Evolutionary conservation across 1,139 yeast species (phyloP), one percentile per base, ranked within the genome.

Genomic region (Saccharomyces hybrid): DNA sequence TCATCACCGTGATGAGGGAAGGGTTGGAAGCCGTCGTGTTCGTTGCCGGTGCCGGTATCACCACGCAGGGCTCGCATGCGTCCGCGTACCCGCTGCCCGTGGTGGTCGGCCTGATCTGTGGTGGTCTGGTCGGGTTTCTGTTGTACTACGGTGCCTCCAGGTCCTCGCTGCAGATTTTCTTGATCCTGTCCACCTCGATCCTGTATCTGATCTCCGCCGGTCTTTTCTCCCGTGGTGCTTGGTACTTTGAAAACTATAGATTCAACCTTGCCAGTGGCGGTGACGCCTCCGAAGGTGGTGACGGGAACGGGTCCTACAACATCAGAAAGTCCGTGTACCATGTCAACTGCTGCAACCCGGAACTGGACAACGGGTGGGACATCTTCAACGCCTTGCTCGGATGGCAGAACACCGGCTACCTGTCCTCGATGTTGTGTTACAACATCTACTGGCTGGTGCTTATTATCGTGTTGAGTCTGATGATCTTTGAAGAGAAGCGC

Each of bases 311-410:
- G 67, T 84, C 96, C 47, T 90, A 90, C 71, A 85, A 90, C 70
- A 81, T 89, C 62, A 66, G 76, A 55, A 78, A 80, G 65, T 74
- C 88, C 7, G 96, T 90, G 19, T 90, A 96, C 89, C 97, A 90
- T 71, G 91, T 90, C 58, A 89, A 90, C 77, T 90, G 97, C 74
- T 90, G 97, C 75, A 89, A 88, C 73, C 95, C 96, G 42, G 88
- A 84, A 72, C 78, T 78, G 50, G 96, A 89, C 69, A 84, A 88
- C 58, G 95, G 95, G 74, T 90, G 96, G 96, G 95, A 87, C 81
- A 82, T 90, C 58, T 89, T 90, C 79, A 89, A 88, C 67, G 86
- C 95, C 11, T 71, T 88, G 54, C 74, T 88, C 54, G 96, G 96
- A 61, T 88, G 96, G 96, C 95, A 88, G 75, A 88, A 88, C 72